Evolutionary conservation across 108 stramenopile genomes (phyloP), one percentile per base, ranked within the genome.

Genomic region (Schizochytrium sp.): DNA sequence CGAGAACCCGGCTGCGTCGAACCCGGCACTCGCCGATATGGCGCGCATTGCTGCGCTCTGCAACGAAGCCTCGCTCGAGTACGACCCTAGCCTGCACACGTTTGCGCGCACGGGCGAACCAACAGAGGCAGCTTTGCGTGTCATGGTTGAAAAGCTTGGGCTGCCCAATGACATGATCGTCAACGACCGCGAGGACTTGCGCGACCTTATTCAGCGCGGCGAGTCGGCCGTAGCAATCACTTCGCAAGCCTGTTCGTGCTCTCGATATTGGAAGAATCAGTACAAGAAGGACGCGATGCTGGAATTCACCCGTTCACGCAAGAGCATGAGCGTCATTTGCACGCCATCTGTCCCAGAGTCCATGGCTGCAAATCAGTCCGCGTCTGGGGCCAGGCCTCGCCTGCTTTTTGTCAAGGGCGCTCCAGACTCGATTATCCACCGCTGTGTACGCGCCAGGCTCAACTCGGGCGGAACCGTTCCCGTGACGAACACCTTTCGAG

Each of bases 321-420:
- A 92, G 72, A 88, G 92, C 47, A 94, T 93, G 92, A 91, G 76
- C 51, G 76, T 83, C 25, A 83, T 83, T 23, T 83, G 90, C 72
- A 91, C 92, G 92, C 92, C 90, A 45, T 72, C 91, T 87, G 90
- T 93, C 58, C 59, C 63, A 8, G 89, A 88, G 47, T 44, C 90
- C 45, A 43, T 58, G 48, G 8, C 63, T 69, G 14, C 63, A 41
- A 47, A 34, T 12, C 34, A 34, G 34, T 2, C 76, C 19, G 51
- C n/a, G 2, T 72, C 63, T 19, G 87, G 83, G 21, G 5, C 5
- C 6, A 4, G 10, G 44, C 48, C n/a, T 58, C 97, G 97, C 90
- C 94, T 96, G 5, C 92, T 99, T 5, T 90, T 97, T 6, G 98
- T 98, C 53, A 99, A 99, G 93, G 98, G 98, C 55, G 98, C 98